These are phyloP conservation scores for Dorcoceras hygrometricum DNA, from an alignment of 257 asterid genomes.

Conservation along the genomic window DNA sequence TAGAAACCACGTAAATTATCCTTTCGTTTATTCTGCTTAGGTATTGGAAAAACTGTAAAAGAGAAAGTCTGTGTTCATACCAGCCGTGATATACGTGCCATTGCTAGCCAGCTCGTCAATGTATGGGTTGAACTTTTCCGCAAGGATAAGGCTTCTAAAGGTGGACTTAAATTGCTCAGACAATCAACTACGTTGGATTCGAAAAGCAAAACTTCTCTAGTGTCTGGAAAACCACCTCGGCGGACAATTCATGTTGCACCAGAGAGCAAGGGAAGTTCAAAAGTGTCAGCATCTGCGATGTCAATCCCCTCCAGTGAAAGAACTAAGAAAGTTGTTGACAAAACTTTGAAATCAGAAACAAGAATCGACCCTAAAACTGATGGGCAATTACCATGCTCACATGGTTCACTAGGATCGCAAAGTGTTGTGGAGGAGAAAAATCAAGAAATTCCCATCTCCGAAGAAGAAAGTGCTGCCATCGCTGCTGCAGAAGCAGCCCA, in stretches of 20 bases:
- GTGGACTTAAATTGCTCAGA: conserved; percentile 52
- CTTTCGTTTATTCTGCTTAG: conserved; percentile 35
- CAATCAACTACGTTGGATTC: conserved; percentile 48
- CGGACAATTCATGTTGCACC: conserved; percentile 38
- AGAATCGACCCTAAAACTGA: conserved; percentile 44
- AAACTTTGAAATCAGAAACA: conserved; percentile 38
- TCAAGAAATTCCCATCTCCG: conserved; percentile 59
- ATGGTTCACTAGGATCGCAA: conserved; percentile 48
- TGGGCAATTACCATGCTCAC: conserved; percentile 47
- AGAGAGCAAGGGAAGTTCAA: conserved; percentile 41
- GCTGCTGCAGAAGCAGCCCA: conserved; percentile 96
- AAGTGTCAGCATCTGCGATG: conserved; percentile 29
- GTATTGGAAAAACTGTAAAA: conserved; percentile 93
- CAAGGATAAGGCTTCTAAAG: conserved; percentile 86
- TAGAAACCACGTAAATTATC: conserved; percentile 10
- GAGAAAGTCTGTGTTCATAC: conserved; percentile 97
- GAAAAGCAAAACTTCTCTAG: conserved; percentile 49
- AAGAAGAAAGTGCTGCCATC: conserved; percentile 88
- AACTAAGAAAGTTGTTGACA: conserved; percentile 41
- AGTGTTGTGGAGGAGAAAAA: conserved; percentile 42
- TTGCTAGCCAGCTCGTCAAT: conserved; percentile 95
- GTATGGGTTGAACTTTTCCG: conserved; percentile 97
- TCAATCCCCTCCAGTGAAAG: conserved; percentile 35
- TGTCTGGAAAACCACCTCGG: conserved; percentile 71
- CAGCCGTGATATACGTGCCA: conserved; percentile 98